Conservation (phyloP, 768 basidiomycete species). For the Suillus hirtellus region DNA sequence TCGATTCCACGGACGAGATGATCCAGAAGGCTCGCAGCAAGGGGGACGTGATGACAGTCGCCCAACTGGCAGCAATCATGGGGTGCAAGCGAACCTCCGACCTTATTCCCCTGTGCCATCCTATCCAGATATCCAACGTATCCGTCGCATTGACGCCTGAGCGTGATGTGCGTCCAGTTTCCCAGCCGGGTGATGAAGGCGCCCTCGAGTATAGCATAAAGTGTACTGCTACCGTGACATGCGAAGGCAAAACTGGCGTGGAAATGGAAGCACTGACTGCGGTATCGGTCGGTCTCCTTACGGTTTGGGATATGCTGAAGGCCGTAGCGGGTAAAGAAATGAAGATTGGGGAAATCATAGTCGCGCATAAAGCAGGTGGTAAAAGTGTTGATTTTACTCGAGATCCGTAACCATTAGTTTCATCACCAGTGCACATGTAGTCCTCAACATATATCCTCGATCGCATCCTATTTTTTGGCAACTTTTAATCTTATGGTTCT, state of each 20-base stretch:
- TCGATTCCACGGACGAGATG: slow-evolving; percentile 22
- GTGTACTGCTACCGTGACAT: slow-evolving; percentile 69
- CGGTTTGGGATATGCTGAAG: slow-evolving; percentile 94
- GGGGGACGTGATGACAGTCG: slow-evolving; percentile 71
- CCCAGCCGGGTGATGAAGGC: background rate
- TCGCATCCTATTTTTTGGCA: background rate
- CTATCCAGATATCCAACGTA: slow-evolving; percentile 71
- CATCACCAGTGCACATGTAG: background rate
- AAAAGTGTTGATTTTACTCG: slow-evolving; percentile 67
- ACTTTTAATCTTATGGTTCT: background rate
- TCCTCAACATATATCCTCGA: background rate
- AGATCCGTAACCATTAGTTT: background rate
- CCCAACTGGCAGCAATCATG: slow-evolving; percentile 87
- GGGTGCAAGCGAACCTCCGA: slow-evolving; percentile 81
- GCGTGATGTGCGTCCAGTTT: slow-evolving; percentile 4
- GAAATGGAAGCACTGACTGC: slow-evolving; percentile 95
- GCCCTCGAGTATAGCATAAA: slow-evolving; percentile 47
- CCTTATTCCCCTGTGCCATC: slow-evolving; percentile 88
- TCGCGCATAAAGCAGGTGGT: slow-evolving; percentile 71
- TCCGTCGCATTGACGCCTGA: slow-evolving; percentile 61
- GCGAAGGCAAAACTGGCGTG: slow-evolving; percentile 81
- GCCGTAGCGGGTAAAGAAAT: slow-evolving; percentile 87
- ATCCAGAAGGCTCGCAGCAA: slow-evolving; percentile 58
- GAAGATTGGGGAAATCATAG: slow-evolving; percentile 69
- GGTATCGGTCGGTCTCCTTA: slow-evolving; percentile 74